Evolutionary conservation across 1,284 basidiomycete genomes (phyloP).

Genomic region (Violaceomyces palustris): DNA sequence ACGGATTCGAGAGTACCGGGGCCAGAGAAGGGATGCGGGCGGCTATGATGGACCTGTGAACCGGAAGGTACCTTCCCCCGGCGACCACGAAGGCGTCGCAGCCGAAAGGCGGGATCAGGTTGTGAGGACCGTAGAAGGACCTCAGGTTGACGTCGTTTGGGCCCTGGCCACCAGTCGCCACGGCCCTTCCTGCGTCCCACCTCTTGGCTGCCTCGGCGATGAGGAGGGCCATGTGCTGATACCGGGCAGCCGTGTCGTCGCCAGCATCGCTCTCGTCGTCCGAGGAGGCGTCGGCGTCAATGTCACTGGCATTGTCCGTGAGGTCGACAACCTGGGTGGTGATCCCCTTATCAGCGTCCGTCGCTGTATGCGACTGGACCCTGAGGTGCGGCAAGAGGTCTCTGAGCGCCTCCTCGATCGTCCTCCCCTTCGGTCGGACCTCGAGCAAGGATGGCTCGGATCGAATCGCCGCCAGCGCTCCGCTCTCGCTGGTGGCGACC

Average conservation of each 20-base stretch:
- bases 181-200: constrained; percentile 50
- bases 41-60: constrained; percentile 65
- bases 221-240: constrained; percentile 26
- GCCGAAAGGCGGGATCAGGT: constrained; percentile 53
- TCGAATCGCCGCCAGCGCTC: constrained; percentile 80
- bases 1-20: constrained; percentile 13
- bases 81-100: constrained; percentile 63
- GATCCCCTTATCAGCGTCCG: constrained; percentile 22
- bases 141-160: background rate
- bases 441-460: constrained; percentile 65
- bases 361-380: constrained; percentile 12
- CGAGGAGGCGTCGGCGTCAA: constrained; percentile 50
- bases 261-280: constrained; percentile 38
- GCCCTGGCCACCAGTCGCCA: constrained; percentile 1
- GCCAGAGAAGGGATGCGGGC: constrained; percentile 61
- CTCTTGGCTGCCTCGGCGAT: constrained; percentile 57
- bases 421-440: constrained; percentile 63
- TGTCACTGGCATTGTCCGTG: constrained; percentile 38
- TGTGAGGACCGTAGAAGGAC: constrained; percentile 30
- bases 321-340: constrained; percentile 29
- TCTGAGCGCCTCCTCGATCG: constrained; percentile 66
- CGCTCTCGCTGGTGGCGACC: constrained; percentile 81
- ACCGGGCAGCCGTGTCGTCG: constrained; percentile 5
- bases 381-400: constrained; percentile 42
- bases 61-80: constrained; percentile 59